Percentiles rank a stretch among this genome's conserved stretches.
These are phyloP conservation scores for Aristolochia californica DNA, from an alignment of 164 flowering plant species.

Conservation along the genomic window DNA sequence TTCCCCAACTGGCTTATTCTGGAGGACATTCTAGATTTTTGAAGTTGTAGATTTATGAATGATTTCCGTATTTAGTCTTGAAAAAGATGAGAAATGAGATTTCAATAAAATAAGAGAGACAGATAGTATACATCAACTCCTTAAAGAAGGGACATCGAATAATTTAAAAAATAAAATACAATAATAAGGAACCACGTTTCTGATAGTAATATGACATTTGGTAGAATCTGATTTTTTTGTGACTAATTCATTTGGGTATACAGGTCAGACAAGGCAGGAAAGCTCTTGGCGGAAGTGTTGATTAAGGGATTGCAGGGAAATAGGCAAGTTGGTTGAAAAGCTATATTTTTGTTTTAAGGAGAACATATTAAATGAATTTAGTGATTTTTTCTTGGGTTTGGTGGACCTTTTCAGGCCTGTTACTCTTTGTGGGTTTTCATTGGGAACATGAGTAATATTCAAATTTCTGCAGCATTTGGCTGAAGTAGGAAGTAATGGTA, in stretches of 20 bases:
- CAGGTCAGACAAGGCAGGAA: constrained; percentile 96
- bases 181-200: too few relatives aligned
- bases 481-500: constrained; percentile 41
- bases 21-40: too few relatives aligned
- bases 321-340: constrained; percentile 36
- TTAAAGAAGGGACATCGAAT: too few relatives aligned
- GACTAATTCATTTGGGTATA: too few relatives aligned
- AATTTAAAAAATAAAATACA: too few relatives aligned
- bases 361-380: constrained; percentile 3
- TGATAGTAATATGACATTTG: too few relatives aligned
- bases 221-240: too few relatives aligned
- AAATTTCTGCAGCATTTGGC: constrained; percentile 81
- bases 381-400: constrained; percentile 3
- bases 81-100: too few relatives aligned
- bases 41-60: too few relatives aligned
- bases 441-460: constrained; percentile 92
- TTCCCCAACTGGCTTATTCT: constrained; percentile 9
- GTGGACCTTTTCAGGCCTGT: constrained; percentile 64
- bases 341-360: not conserved
- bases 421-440: constrained; percentile 85
- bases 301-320: constrained; percentile 82
- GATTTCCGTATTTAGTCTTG: too few relatives aligned
- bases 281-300: constrained; percentile 80
- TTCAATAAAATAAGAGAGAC: too few relatives aligned
- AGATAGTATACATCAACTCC: too few relatives aligned